These are phyloP conservation scores for Epichloe sibirici DNA, from an alignment of 2,329 filamentous ascomycete genomes.

Conservation along the genomic window DNA sequence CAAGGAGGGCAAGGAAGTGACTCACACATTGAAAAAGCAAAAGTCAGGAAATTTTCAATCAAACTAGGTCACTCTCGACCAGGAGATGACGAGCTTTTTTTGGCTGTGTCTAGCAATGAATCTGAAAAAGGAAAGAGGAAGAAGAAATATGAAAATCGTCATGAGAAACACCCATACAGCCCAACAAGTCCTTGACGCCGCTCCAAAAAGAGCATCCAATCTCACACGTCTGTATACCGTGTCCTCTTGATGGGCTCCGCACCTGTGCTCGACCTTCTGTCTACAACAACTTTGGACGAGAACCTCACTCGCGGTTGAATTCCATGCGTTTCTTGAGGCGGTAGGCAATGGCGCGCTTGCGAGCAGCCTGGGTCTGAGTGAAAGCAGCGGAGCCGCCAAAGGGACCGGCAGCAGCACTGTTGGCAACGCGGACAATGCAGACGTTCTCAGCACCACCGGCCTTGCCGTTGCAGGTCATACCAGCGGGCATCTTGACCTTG, in stretches of 20 bases:
- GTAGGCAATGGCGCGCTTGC: constrained; percentile 51
- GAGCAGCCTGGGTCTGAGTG: constrained; percentile 43
- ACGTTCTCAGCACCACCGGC: constrained; percentile 49
- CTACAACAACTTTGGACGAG: neutral
- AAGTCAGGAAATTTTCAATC: too few species aligned
- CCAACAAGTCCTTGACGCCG: neutral
- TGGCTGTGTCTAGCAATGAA: neutral
- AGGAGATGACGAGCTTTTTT: neutral
- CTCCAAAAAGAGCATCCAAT: neutral
- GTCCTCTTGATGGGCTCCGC: neutral
- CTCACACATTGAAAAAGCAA: too few species aligned
- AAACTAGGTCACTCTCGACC: neutral
- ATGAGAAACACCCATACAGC: neutral
- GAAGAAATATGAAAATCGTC: neutral
- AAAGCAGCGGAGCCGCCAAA: constrained; percentile 57
- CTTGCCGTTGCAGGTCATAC: constrained; percentile 52
- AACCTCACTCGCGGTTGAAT: constrained; percentile 13
- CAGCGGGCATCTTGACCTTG: constrained; percentile 50
- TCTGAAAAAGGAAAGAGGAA: neutral
- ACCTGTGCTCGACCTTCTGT: neutral
- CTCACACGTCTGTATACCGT: neutral
- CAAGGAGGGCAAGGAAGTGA: too few species aligned
- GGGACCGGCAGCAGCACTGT: constrained; percentile 48
- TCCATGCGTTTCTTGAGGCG: constrained; percentile 26
- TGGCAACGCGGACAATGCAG: constrained; percentile 53